Conservation (phyloP, 2,329 filamentous ascomycete species). For the Aspergillus sp. region DNA sequence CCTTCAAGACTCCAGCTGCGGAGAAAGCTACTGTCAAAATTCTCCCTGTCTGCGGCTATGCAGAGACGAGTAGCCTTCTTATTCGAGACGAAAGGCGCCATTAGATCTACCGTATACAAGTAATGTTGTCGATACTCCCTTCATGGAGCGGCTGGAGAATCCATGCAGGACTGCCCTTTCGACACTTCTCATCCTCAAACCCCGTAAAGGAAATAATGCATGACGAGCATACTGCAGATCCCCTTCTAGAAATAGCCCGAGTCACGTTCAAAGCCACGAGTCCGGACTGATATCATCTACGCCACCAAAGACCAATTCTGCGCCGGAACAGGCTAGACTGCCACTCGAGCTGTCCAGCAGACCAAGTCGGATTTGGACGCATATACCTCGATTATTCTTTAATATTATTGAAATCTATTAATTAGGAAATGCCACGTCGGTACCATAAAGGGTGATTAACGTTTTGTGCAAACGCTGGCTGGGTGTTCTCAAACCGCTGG, state of each 20-base stretch:
- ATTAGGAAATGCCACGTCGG: neutral
- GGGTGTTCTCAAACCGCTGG: neutral
- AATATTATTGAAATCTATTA: neutral
- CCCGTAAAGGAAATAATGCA: too few relatives aligned
- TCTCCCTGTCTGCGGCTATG: neutral
- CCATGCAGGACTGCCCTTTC: neutral
- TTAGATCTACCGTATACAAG: neutral
- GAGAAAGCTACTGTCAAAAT: neutral
- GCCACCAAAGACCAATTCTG: neutral
- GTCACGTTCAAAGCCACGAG: neutral
- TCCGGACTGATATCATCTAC: neutral
- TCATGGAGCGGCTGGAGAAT: neutral
- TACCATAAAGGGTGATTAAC: neutral
- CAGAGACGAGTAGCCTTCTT: neutral
- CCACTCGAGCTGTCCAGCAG: neutral
- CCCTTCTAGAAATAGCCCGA: neutral
- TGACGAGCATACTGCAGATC: neutral
- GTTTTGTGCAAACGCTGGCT: neutral
- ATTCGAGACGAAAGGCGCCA: neutral
- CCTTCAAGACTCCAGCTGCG: neutral
- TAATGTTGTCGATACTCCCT: neutral
- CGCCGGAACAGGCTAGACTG: neutral
- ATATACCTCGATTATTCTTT: too few relatives aligned
- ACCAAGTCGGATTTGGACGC: neutral
- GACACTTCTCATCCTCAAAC: too few relatives aligned